Percentiles rank a stretch among this genome's conserved stretches.
phyloP scores from a whole-genome alignment of 73 alveolate species.

The Paramecium octaurelia region DNA sequence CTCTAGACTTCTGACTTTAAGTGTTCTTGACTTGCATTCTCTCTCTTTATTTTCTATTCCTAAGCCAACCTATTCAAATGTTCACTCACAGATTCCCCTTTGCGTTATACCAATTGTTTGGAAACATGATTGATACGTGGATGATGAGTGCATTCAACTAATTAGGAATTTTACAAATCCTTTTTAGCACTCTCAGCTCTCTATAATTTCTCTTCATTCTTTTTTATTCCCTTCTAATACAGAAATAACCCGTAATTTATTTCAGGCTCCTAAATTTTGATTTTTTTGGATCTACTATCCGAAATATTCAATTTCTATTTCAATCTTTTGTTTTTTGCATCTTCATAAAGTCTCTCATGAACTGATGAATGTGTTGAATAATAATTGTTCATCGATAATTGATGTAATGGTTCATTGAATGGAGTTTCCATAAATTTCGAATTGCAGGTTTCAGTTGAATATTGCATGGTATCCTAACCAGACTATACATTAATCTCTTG shows the following conservation, averaged over 20 bases:
- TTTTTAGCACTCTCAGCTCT: constrained; percentile 36
- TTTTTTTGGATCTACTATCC: constrained; percentile 25
- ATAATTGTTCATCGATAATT: neutral
- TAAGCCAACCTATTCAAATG: constrained; percentile 2
- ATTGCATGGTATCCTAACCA: neutral
- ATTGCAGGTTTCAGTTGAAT: constrained; percentile 3
- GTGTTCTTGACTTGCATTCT: neutral
- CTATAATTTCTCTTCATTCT: neutral
- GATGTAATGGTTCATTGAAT: constrained; percentile 20
- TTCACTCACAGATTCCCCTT: neutral
- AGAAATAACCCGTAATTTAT: neutral
- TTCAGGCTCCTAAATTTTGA: neutral
- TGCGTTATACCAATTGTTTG: neutral
- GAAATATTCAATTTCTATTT: neutral
- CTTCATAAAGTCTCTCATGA: constrained; percentile 20
- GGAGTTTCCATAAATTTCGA: neutral
- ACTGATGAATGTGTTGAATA: neutral
- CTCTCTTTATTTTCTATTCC: neutral
- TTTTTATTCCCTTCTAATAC: neutral
- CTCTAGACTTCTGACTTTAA: neutral
- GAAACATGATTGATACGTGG: neutral
- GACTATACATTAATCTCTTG: neutral
- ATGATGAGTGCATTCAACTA: constrained; percentile 8
- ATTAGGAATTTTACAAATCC: neutral
- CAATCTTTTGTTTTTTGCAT: constrained; percentile 21